A percentile compares a stretch with the other conserved stretches of the same genome.
phyloP scores from a whole-genome alignment of 2,329 filamentous ascomycete species.

The Nemania diffusa region DNA sequence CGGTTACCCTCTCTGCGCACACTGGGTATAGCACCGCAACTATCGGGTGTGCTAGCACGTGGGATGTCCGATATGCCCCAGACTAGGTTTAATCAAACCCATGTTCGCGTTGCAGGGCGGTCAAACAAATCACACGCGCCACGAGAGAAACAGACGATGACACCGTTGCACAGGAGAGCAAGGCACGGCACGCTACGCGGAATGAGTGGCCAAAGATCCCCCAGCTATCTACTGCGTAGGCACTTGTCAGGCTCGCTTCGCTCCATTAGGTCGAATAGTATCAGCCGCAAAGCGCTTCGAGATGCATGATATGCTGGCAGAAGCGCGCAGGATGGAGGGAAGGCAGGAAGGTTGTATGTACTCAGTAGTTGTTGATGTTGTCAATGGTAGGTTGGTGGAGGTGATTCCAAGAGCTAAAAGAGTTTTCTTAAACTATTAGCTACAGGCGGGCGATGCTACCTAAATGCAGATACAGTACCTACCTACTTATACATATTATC shows the following conservation, averaged over 20 bases:
- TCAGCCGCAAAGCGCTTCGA: slow-evolving; percentile 27
- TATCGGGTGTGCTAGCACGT: slow-evolving; percentile 32
- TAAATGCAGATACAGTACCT: background rate
- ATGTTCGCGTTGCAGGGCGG: slow-evolving; percentile 39
- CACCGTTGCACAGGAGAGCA: slow-evolving; percentile 38
- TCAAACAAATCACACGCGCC: slow-evolving; percentile 40
- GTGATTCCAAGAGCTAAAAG: slow-evolving; percentile 10
- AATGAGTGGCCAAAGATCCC: slow-evolving; percentile 39
- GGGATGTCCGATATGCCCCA: slow-evolving; percentile 29
- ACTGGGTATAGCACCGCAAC: slow-evolving; percentile 23
- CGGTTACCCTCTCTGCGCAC: slow-evolving; percentile 3
- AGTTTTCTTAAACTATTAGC: slow-evolving; percentile 8
- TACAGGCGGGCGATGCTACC: background rate
- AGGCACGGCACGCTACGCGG: slow-evolving; percentile 42
- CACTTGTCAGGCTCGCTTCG: slow-evolving; percentile 11
- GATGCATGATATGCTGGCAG: slow-evolving; percentile 1
- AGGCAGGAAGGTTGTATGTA: background rate
- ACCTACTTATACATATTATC: background rate
- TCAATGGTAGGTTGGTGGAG: slow-evolving; percentile 4
- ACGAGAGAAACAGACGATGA: slow-evolving; percentile 38
- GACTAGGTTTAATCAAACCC: slow-evolving; percentile 41
- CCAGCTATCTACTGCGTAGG: slow-evolving; percentile 17
- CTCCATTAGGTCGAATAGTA: slow-evolving; percentile 16
- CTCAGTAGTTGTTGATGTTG: background rate
- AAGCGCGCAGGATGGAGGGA: slow-evolving; percentile 18